Percentiles rank a stretch among this genome's conserved stretches.
phyloP scores from a whole-genome alignment of 140 eudicot genomes.

The Oenanthe javanica region DNA sequence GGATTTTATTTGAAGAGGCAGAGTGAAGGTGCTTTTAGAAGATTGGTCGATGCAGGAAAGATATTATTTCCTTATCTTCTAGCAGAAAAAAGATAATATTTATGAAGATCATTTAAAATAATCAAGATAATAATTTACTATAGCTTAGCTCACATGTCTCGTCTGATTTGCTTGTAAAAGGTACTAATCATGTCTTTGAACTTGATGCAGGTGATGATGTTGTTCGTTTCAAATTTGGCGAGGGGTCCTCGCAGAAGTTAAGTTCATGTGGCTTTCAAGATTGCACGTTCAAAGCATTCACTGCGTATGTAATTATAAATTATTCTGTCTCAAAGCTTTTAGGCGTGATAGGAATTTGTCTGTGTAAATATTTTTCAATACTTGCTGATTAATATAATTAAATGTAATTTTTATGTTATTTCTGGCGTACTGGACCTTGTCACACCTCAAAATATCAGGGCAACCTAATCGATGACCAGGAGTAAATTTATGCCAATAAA shows the following conservation, averaged over 20 bases:
- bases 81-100: background rate
- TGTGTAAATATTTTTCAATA: background rate
- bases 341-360: background rate
- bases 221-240: slow-evolving; percentile 64
- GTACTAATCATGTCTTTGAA: background rate
- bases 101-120: background rate
- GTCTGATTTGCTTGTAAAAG: background rate
- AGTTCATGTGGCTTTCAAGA: slow-evolving; percentile 50
- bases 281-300: slow-evolving; percentile 61
- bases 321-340: background rate
- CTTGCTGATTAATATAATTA: background rate
- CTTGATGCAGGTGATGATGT: slow-evolving; percentile 72
- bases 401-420: background rate
- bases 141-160: background rate
- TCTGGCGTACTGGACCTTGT: background rate
- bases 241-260: slow-evolving; percentile 54
- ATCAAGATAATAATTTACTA: background rate
- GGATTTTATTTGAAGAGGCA: background rate
- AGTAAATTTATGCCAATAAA: background rate
- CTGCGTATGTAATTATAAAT: slow-evolving; percentile 36
- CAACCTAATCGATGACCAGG: background rate
- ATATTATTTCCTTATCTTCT: background rate
- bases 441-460: background rate
- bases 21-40: background rate
- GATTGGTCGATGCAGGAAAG: background rate